phyloP scores from a whole-genome alignment of 2,329 filamentous ascomycete species.

The Knoxdaviesia proteae region DNA sequence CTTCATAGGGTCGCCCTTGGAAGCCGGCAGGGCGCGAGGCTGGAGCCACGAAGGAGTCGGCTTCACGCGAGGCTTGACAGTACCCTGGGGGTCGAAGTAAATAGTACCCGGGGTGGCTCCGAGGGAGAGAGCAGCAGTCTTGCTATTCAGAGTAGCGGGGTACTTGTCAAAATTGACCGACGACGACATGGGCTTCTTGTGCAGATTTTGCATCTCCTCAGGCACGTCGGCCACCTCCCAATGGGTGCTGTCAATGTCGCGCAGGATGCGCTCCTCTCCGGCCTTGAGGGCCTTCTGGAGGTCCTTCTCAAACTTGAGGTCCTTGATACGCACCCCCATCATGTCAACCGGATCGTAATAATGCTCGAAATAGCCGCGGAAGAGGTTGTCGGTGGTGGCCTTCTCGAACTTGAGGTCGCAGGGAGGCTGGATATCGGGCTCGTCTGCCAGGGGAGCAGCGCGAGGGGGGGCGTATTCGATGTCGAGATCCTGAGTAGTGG shows the following conservation, averaged over 20 bases:
- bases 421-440: constrained; percentile 46
- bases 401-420: constrained; percentile 33
- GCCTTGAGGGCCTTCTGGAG: constrained; percentile 29
- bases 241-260: constrained; percentile 40
- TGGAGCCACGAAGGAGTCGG: constrained; percentile 4
- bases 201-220: constrained; percentile 14
- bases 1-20: constrained; percentile 1
- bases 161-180: constrained; percentile 10
- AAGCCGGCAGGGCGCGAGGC: constrained; percentile 1
- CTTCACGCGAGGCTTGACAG: constrained; percentile 21
- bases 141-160: no score
- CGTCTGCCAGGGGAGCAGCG: constrained; percentile 42
- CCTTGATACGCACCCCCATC: constrained; percentile 40
- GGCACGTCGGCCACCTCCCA: constrained; percentile 38
- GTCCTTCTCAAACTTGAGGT: constrained; percentile 36
- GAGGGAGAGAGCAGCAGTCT: no score
- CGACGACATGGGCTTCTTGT: constrained; percentile 7
- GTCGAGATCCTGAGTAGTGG: constrained; percentile 35
- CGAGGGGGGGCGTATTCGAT: constrained; percentile 78
- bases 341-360: constrained; percentile 45
- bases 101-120: no score
- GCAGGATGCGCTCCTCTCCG: constrained; percentile 45
- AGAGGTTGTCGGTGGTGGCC: constrained; percentile 34
- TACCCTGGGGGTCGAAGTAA: no score
- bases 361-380: constrained; percentile 39